Base-by-base conservation (phyloP, 2,329 filamentous ascomycete species). In the Aureobasidium subglaciale region DNA sequence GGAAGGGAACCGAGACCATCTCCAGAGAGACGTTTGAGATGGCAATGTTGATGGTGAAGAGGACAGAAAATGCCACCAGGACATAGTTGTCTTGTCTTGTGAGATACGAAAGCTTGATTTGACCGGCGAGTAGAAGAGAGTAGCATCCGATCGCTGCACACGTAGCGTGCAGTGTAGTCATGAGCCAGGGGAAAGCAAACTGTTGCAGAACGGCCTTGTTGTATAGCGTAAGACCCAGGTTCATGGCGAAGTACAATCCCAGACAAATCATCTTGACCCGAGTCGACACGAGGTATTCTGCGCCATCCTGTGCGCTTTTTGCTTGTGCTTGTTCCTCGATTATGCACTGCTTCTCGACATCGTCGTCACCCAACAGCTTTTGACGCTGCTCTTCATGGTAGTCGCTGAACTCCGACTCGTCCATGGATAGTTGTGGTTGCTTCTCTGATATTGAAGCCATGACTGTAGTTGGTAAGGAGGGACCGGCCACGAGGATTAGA, bases 21-120 rank as follows among this genome's bases (percentile, higher is more conserved):
- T 67, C 75, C 72, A 84, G 73, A n/a, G 81, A 83, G 22, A 83
- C 73, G 67, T 84, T 84, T n/a, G 79, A 82, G 42, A 83, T 77
- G 57, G 81, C 81, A 61, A 84, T 83, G 67, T 84, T 84, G 65
- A 81, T 73, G 15, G 81, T 84, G 68, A 83, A 84, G 7, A 84
- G 74, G 37, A 78, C 72, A 32, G 81, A 84, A 66, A 84, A 84
- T 43, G 77, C 73, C 29, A 81, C 68, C 37, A 83, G 73, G n/a
- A 76, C 73, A 38, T 80, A 65, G 65, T 81, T 77, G 64, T 84
- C 80, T 27, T 73, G 75, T 27, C 72, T 71, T 3, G 73, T 74
- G 35, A 84, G 70, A 56, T 74, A 73, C 10, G 79, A 78, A 52
- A 80, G 70, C 62, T 74, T 75, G 63, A 83, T 78, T 53, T 77